A percentile compares a stretch with the other conserved stretches of the same genome.
These are phyloP conservation scores for Lodderomyces beijingensis DNA, from an alignment of 1,139 yeast genomes.

Conservation along the genomic window DNA sequence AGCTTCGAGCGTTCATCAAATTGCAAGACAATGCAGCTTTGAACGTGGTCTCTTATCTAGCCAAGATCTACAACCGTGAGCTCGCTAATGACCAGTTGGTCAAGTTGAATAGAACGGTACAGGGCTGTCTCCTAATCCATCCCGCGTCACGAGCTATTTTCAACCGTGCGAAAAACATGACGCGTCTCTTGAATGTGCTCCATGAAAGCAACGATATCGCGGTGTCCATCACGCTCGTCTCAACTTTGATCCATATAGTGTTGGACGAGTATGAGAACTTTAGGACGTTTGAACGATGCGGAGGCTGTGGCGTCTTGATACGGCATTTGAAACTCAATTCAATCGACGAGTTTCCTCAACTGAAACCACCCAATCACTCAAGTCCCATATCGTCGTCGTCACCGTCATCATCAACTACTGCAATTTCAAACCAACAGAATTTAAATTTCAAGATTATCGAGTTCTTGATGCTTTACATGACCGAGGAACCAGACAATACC, in stretches of 20 bases:
- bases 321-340: slow-evolving; percentile 25
- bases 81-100: slow-evolving; percentile 14
- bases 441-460: slow-evolving; percentile 63
- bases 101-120: slow-evolving; percentile 43
- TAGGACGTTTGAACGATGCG: slow-evolving; percentile 53
- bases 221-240: slow-evolving; percentile 43
- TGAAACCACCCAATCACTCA: slow-evolving; percentile 7
- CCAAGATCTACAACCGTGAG: slow-evolving; percentile 19
- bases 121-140: slow-evolving; percentile 62
- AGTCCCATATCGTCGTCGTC: slow-evolving; percentile 7
- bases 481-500: slow-evolving; percentile 49
- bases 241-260: slow-evolving; percentile 57
- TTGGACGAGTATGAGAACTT: slow-evolving; percentile 55
- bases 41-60: slow-evolving; percentile 41
- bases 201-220: slow-evolving; percentile 12
- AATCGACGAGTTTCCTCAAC: slow-evolving; percentile 9
- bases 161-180: slow-evolving; percentile 28
- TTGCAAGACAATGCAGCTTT: slow-evolving; percentile 50
- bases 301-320: slow-evolving; percentile 58
- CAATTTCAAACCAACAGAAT: slow-evolving; percentile 26
- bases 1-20: slow-evolving; percentile 35
- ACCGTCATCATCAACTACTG: neutral
- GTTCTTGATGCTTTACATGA: slow-evolving; percentile 64
- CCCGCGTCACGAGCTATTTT: slow-evolving; percentile 51
- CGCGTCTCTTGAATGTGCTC: slow-evolving; percentile 24